Evolutionary conservation across 2,329 filamentous ascomycete genomes (phyloP).

Genomic region (Bisporella sp.): DNA sequence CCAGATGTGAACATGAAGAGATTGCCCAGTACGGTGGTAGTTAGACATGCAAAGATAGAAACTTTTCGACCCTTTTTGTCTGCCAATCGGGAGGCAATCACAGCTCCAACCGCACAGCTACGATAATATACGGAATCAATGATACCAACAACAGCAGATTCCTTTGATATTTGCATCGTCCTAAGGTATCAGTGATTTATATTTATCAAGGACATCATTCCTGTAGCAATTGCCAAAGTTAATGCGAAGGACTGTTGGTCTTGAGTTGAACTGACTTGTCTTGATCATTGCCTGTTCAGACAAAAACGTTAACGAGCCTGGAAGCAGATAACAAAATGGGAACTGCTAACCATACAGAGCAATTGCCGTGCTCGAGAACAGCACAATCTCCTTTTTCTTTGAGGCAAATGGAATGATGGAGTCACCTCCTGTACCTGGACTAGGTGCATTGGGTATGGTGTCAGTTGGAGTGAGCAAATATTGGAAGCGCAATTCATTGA

Average conservation of each 20-base stretch:
- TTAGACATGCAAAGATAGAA: slow-evolving; percentile 47
- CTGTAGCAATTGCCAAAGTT: slow-evolving; percentile 3
- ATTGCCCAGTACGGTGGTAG: slow-evolving; percentile 47
- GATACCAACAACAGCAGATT: slow-evolving; percentile 7
- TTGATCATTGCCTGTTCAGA: slow-evolving; percentile 51
- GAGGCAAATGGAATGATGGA: slow-evolving; percentile 22
- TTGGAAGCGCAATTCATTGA: not conserved
- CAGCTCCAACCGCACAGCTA: slow-evolving; percentile 50
- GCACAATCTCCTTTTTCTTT: slow-evolving; percentile 30
- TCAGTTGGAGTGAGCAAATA: not conserved
- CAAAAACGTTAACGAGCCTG: too few species aligned
- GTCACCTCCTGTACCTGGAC: slow-evolving; percentile 9
- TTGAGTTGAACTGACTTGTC: slow-evolving; percentile 32
- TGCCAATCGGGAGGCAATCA: slow-evolving; percentile 47
- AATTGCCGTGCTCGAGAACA: slow-evolving; percentile 34
- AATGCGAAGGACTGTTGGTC: not conserved
- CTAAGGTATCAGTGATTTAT: slow-evolving; percentile 45
- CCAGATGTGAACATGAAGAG: slow-evolving; percentile 54
- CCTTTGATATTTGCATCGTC: slow-evolving; percentile 45
- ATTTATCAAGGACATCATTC: slow-evolving; percentile 69
- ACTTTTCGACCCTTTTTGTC: slow-evolving; percentile 47
- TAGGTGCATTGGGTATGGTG: slow-evolving; percentile 27
- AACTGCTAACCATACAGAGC: slow-evolving; percentile 59
- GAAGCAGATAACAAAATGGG: too few species aligned
- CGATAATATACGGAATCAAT: slow-evolving; percentile 57